Percentiles rank a stretch among this genome's conserved stretches.
phyloP scores from a whole-genome alignment of 139 green algal species.

The Micractinium conductrix region DNA sequence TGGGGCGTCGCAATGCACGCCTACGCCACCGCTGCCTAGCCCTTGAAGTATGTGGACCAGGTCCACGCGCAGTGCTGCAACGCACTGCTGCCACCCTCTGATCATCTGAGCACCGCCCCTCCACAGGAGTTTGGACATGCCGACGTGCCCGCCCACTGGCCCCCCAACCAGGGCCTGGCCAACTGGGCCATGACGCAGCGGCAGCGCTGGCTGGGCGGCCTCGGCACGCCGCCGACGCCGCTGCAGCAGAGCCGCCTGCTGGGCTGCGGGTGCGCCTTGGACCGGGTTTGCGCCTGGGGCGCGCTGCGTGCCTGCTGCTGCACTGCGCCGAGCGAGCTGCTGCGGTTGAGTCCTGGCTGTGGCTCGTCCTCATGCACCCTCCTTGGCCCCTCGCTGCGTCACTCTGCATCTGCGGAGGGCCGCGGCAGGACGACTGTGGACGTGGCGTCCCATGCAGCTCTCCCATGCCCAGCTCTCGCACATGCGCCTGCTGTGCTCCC shows the following conservation, averaged over 20 bases:
- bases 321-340: too few species aligned
- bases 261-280: conserved; percentile 10
- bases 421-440: too few species aligned
- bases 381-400: too few species aligned
- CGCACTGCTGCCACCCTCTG: neutral
- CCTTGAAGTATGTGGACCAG: too few species aligned
- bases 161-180: conserved; percentile 3
- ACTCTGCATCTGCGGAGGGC: too few species aligned
- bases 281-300: too few species aligned
- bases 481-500: neutral
- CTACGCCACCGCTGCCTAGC: neutral
- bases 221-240: conserved; percentile 20
- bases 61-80: neutral
- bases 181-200: conserved; percentile 23
- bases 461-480: neutral
- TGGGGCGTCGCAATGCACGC: neutral
- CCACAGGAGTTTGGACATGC: conserved; percentile 22
- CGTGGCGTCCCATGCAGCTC: neutral
- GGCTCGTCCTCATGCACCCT: too few species aligned
- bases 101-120: too few species aligned
- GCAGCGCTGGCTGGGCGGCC: conserved; percentile 4
- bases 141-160: conserved; percentile 19
- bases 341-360: too few species aligned
- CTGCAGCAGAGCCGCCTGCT: conserved; percentile 20
- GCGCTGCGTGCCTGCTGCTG: neutral